A percentile compares a stretch with the other conserved stretches of the same genome.
Evolutionary conservation across 208 protist genomes (phyloP).

Genomic region (Crithidia bombi): DNA sequence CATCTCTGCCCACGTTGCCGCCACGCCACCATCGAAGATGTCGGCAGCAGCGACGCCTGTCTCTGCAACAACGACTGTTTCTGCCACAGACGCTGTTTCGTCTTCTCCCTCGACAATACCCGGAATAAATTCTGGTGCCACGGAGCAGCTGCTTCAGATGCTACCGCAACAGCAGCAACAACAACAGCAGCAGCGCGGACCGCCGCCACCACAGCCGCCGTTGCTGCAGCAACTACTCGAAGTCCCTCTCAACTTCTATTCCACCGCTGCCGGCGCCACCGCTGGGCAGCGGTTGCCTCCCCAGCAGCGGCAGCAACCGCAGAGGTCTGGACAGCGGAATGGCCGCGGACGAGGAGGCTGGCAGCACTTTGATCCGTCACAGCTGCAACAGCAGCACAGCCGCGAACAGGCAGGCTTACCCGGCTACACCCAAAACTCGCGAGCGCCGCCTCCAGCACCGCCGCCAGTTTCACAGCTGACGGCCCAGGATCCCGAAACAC

Average conservation of each 20-base stretch:
- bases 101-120: background rate
- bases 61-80: background rate
- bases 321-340: background rate
- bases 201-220: slow-evolving; percentile 33
- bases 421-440: background rate
- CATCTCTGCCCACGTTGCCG: slow-evolving; percentile 5
- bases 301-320: slow-evolving; percentile 33
- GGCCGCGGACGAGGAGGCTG: slow-evolving; percentile 6
- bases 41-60: background rate
- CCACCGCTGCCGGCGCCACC: background rate
- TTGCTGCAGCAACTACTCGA: slow-evolving; percentile 26
- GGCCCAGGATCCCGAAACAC: slow-evolving; percentile 29
- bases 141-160: background rate
- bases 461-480: background rate
- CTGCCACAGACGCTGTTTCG: background rate
- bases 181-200: slow-evolving; percentile 25
- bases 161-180: slow-evolving; percentile 31
- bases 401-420: background rate
- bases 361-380: slow-evolving; percentile 5
- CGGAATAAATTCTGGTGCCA: background rate
- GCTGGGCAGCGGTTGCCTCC: slow-evolving; percentile 1
- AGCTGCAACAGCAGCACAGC: slow-evolving; percentile 17
- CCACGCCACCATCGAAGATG: slow-evolving; percentile 1
- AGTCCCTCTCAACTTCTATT: background rate
- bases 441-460: background rate